Base-by-base conservation (phyloP, 1,284 basidiomycete species). In the Melampsora medusae region DNA sequence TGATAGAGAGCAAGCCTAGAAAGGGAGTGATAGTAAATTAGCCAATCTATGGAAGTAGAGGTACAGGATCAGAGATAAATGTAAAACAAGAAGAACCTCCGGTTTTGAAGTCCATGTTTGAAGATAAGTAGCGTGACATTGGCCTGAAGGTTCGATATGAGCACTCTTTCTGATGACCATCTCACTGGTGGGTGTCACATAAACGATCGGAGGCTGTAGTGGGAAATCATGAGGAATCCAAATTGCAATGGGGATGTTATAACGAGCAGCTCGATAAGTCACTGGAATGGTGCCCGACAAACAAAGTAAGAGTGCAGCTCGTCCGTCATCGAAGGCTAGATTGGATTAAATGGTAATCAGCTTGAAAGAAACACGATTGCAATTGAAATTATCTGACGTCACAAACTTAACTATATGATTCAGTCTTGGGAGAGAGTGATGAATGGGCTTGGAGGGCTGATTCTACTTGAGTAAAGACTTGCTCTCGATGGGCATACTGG, bases 281-380 rank as follows among this genome's bases (percentile, higher is more conserved):
- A 99, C 95, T 1, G 93, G 95, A 0, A 99, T 86, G 0, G 97
- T 89, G 12, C 97, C 97, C 80, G 95, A 91, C 1, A 97, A 80
- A 77, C 91, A 93, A 77, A 99, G 88, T 17, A 99, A 87, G 9
- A 98, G 87, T 80, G 94, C 92, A 0, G 92, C 90, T 50, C 95
- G 89, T 38, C 96, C 96, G 80, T 97, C 93, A 84, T 99, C 93
- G 85, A 92, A 95, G 0, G 91, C 92, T 94, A 59, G 48, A 72
- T 75, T 31, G 5, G 22, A 31, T 7, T 4, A 25, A 1, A 16
- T 22, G 46, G 22, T n/a, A 17, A 38, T 22, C 10, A 42, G 48
- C 17, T 35, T 38, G 25, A 48, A 35, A 17, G 67, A n/a, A 31
- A 49, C 33, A 2, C 53, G 31, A 31, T 59, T 56, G 71, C 60